Percentiles rank a stretch among this genome's conserved stretches.
These are phyloP conservation scores for Xylariales sp. DNA, from an alignment of 2,329 filamentous ascomycete genomes.

Conservation along the genomic window DNA sequence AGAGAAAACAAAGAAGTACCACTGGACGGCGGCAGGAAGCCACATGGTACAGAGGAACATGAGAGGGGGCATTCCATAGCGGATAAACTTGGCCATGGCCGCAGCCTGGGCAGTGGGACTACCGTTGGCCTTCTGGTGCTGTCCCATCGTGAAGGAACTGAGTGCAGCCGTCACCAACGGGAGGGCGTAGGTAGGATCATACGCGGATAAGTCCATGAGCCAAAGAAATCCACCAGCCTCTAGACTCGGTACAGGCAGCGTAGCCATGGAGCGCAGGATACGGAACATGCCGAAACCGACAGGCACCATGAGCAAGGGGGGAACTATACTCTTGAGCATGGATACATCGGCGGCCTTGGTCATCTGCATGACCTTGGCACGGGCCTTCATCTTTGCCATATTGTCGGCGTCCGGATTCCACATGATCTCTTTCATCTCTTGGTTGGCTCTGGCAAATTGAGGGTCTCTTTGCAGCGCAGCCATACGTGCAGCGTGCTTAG, in stretches of 20 bases:
- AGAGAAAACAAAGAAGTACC: slow-evolving; percentile 40
- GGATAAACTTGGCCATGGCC: slow-evolving; percentile 36
- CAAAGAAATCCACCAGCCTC: slow-evolving; percentile 68
- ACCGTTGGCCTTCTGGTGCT: slow-evolving; percentile 15
- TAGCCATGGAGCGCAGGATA: slow-evolving; percentile 67
- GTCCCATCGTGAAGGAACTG: slow-evolving; percentile 43
- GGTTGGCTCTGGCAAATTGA: slow-evolving; percentile 45
- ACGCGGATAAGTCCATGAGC: slow-evolving; percentile 71
- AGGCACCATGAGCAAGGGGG: slow-evolving; percentile 57
- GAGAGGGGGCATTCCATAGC: slow-evolving; percentile 36
- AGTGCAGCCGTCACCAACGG: slow-evolving; percentile 57
- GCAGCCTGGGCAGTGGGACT: slow-evolving; percentile 25
- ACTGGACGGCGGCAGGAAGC: slow-evolving; percentile 43
- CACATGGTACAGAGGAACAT: slow-evolving; percentile 41
- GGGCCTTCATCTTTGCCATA: slow-evolving; percentile 37
- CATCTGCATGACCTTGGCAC: slow-evolving; percentile 44
- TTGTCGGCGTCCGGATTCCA: slow-evolving; percentile 33
- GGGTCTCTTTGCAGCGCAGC: slow-evolving; percentile 51
- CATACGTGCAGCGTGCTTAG: slow-evolving; percentile 60
- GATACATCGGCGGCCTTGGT: slow-evolving; percentile 52
- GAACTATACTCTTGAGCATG: slow-evolving; percentile 44
- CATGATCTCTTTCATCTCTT: slow-evolving; percentile 43
- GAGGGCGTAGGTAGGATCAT: slow-evolving; percentile 75
- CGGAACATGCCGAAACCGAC: slow-evolving; percentile 80
- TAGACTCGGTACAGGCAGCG: slow-evolving; percentile 76